Evolutionary conservation across 345 rosid genomes (phyloP), one percentile per base, ranked within the genome.

Genomic region (Schrenkiella parvula): DNA sequence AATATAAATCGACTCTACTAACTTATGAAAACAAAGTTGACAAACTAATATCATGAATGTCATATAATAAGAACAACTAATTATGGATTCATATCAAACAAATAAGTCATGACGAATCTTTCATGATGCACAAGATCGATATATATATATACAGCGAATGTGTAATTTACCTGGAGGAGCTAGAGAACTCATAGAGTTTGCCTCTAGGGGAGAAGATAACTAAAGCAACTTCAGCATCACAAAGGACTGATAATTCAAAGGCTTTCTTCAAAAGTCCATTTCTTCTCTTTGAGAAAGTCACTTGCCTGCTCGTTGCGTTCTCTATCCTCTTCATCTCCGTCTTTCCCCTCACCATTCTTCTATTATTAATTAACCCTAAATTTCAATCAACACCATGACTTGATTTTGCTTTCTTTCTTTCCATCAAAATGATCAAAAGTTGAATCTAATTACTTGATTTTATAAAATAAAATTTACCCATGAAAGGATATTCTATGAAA

Each of bases 251-350:
- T 17, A 90, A 76, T 84, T 91, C 95, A 66, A 84, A 91, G 10
- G 91, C 97, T 69, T 91, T 91, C 79, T 91, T 91, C 32, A 90
- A 78, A 50, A 90, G 75, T 15, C 92, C 97, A 75, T 84, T 90
- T 70, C 95, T 88, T 64, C 97, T 75, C 84, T 90, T 90, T 0
- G 97, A 90, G 79, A 90, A 90, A 42, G 97, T 90, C 47, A 90
- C 97, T 79, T 90, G 97, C 81, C 97, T 83, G 83, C 92, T 90
- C 8, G 93, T 88, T 1, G 84, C 85, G 57, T 90, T 90, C 81
- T 88, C 96, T 70, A 90, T 90, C 78, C 96, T 84, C 89, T 87
- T 88, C 96, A 90, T 86, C 85, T 90, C 87, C 42, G 92, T 90
- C 75, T 88, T 90, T 53, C 93, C 93, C 66, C 93, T 81, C 85